Evolutionary conservation across 805 yeast genomes (phyloP).

Genomic region (Tetrapisispora pingtungensis): DNA sequence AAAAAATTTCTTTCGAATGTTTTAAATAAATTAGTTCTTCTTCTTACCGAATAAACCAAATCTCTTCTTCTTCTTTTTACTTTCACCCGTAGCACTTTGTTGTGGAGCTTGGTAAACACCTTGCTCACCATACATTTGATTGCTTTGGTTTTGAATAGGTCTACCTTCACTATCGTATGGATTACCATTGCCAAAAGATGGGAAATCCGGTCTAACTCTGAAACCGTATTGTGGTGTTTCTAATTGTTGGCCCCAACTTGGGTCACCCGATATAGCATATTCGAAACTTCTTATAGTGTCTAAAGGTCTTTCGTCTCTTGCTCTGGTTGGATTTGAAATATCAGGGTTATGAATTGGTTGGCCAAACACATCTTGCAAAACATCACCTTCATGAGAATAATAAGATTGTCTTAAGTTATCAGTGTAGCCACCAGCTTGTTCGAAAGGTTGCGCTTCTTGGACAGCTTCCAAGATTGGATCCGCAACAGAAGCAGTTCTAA

Average conservation of each 20-base stretch:
- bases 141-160: constrained; percentile 14
- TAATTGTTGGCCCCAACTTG: constrained; percentile 63
- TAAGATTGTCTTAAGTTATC: constrained; percentile 32
- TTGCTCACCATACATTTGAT: constrained; percentile 37
- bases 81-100: constrained; percentile 17
- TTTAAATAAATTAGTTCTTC: constrained; percentile 31
- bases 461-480: constrained; percentile 93
- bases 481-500: constrained; percentile 59
- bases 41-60: constrained; percentile 71
- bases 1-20: neutral
- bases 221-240: constrained; percentile 77
- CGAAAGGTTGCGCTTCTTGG: constrained; percentile 93
- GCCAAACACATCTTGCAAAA: constrained; percentile 70
- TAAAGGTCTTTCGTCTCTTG: constrained; percentile 91
- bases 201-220: constrained; percentile 70
- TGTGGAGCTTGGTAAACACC: constrained; percentile 50
- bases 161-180: constrained; percentile 13
- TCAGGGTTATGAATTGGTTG: constrained; percentile 69
- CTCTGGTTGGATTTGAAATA: constrained; percentile 84
- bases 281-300: constrained; percentile 94
- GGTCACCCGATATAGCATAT: constrained; percentile 77
- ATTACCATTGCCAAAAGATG: constrained; percentile 19
- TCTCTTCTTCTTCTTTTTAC: constrained; percentile 57
- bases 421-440: constrained; percentile 40
- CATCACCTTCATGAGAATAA: constrained; percentile 35